Evolutionary conservation across 176 grass and related monocot genomes (phyloP), one percentile per base, ranked within the genome.

Genomic region (Carex kokanica): DNA sequence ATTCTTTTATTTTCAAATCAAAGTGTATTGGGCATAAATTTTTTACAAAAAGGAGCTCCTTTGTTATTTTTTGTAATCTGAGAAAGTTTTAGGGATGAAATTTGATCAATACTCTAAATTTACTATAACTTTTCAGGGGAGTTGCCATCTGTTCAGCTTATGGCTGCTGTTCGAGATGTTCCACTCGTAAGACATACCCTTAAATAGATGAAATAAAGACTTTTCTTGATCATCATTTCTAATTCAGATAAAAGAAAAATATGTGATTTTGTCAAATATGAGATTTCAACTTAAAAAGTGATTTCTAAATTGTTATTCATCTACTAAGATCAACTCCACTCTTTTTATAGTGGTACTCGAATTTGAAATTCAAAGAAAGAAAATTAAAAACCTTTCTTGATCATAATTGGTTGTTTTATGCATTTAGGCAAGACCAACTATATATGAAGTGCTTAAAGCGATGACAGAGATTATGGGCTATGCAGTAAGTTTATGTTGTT

Each of bases 131-230:
- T 86, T 86, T 38, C 88, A 94, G 95, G 94, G 92, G 95, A 98
- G 87, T 87, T 94, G 95, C 95, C 95, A 78, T 94, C 92, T 12
- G 86, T 92, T 70, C 85, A 94, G 78, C 78, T 98, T 83, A 98
- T 98, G 95, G 95, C 92, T 90, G 95, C 95, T 86, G 90, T 98
- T 85, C 92, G 87, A 53, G 88, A 94, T 91, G 87, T 98, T 56
- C 92, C 92, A 73, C 90, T 98, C 87, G 95, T 98, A 94, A 94
- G 91, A 84, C 36, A 68, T 68, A 73, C 21, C 43, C 34, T 82
- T 64, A 21, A 80, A 78, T 65, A 12, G 38, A 45, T 11, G 14
- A 72, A 34, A 72, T 34, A 34, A 34, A 34, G 3, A 4, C 3
- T 34, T 34, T 34, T 34, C 32, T 34, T 34, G 32, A 34, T 34